Percentiles rank a stretch among this genome's conserved stretches.
Evolutionary conservation across 345 rosid species (phyloP).

Genomic region (Citrus cavaleriei): DNA sequence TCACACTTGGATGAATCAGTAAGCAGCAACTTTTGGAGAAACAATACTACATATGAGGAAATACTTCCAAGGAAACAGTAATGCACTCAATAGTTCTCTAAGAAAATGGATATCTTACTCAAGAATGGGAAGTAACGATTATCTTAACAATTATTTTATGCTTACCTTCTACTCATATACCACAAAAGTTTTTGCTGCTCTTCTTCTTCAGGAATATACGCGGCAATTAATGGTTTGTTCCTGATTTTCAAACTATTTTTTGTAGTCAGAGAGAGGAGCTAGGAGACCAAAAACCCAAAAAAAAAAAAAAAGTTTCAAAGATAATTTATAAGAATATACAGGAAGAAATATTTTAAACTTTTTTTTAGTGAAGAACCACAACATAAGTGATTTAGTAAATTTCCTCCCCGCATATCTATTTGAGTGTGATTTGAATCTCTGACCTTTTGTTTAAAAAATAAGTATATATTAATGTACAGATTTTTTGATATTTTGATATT

Average conservation of each 20-base stretch:
- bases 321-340: no score
- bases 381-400: no score
- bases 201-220: constrained; percentile 63
- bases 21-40: constrained; percentile 36
- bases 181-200: constrained; percentile 49
- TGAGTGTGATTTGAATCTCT: no score
- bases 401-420: no score
- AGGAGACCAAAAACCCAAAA: no score
- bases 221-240: constrained; percentile 55
- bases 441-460: no score
- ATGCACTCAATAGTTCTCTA: constrained; percentile 39
- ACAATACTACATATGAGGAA: constrained; percentile 49
- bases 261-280: neutral
- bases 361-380: no score
- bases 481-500: no score
- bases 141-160: constrained; percentile 87
- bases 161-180: constrained; percentile 63
- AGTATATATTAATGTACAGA: no score
- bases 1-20: constrained; percentile 71
- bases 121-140: constrained; percentile 88
- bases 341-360: no score
- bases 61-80: constrained; percentile 55
- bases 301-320: no score
- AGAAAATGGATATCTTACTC: constrained; percentile 28
- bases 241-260: neutral